Percentiles rank a stretch among this genome's conserved stretches.
Evolutionary conservation across 352 stramenopile species (phyloP).

Genomic region (Peronosclerospora sorghi): DNA sequence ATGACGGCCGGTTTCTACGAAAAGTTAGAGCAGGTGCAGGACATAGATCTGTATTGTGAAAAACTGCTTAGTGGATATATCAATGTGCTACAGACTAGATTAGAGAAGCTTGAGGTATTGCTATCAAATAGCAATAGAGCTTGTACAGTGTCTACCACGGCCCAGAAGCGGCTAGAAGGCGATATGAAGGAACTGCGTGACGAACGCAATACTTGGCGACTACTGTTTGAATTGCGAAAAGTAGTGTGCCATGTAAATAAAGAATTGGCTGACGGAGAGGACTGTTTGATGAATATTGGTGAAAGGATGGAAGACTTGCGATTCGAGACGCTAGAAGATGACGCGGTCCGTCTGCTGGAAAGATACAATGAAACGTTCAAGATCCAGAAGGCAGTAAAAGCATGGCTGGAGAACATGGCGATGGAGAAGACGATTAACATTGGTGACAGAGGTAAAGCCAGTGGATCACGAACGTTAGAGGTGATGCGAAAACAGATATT

Average conservation of each 20-base stretch:
- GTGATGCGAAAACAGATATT: constrained; percentile 44
- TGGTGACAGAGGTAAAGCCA: constrained; percentile 39
- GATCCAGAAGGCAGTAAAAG: constrained; percentile 60
- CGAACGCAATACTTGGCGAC: constrained; percentile 76
- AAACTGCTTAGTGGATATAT: constrained; percentile 69
- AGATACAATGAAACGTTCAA: constrained; percentile 50
- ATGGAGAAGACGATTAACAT: constrained; percentile 52
- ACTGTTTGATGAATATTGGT: constrained; percentile 31
- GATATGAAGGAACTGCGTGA: constrained; percentile 57
- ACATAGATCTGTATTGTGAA: constrained; percentile 65
- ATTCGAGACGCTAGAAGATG: constrained; percentile 73
- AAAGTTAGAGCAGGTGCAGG: constrained; percentile 50
- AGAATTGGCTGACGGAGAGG: constrained; percentile 17
- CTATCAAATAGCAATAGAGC: constrained; percentile 11
- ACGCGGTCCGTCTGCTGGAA: constrained; percentile 54
- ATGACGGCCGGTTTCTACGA: constrained; percentile 71
- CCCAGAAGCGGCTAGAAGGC: constrained; percentile 28
- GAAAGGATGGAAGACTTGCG: constrained; percentile 30
- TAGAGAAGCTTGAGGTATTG: constrained; percentile 41
- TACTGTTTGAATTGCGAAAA: constrained; percentile 61
- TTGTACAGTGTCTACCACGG: constrained; percentile 7
- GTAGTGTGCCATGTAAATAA: constrained; percentile 36
- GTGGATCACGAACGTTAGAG: constrained; percentile 47
- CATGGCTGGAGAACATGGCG: constrained; percentile 75
- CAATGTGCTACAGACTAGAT: constrained; percentile 50